Evolutionary conservation across 2,329 filamentous ascomycete species (phyloP).

Genomic region (Cytospora chrysosperma): DNA sequence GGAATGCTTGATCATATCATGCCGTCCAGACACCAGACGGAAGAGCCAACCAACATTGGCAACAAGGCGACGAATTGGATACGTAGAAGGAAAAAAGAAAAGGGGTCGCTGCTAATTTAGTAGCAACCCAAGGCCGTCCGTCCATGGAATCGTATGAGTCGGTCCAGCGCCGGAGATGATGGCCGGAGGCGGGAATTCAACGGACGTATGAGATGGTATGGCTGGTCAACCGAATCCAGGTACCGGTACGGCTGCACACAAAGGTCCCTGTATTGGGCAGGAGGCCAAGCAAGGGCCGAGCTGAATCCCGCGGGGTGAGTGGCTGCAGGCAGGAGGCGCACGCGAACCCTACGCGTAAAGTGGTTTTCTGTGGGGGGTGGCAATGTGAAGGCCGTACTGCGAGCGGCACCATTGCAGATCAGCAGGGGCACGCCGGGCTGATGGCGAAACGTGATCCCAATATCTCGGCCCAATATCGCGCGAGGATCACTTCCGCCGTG

Average conservation of each 20-base stretch:
- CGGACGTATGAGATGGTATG: neutral
- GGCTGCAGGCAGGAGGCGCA: neutral
- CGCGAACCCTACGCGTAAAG: constrained; percentile 9
- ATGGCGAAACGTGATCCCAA: neutral
- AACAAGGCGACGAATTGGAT: neutral
- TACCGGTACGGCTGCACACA: neutral
- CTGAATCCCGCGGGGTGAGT: neutral
- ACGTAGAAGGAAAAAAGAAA: too few species aligned
- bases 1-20: neutral
- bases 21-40: neutral
- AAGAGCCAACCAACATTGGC: neutral
- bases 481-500: neutral
- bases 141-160: neutral
- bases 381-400: constrained; percentile 6
- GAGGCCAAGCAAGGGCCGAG: constrained; percentile 4
- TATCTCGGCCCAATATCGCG: neutral
- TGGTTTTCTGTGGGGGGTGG: neutral
- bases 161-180: neutral
- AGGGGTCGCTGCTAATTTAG: neutral
- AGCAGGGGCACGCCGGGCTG: neutral
- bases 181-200: neutral
- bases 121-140: neutral
- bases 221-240: constrained; percentile 5
- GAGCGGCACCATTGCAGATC: neutral
- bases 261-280: neutral